Base-by-base conservation (phyloP, 1,284 basidiomycete genomes). In the Marasmius sp. region DNA sequence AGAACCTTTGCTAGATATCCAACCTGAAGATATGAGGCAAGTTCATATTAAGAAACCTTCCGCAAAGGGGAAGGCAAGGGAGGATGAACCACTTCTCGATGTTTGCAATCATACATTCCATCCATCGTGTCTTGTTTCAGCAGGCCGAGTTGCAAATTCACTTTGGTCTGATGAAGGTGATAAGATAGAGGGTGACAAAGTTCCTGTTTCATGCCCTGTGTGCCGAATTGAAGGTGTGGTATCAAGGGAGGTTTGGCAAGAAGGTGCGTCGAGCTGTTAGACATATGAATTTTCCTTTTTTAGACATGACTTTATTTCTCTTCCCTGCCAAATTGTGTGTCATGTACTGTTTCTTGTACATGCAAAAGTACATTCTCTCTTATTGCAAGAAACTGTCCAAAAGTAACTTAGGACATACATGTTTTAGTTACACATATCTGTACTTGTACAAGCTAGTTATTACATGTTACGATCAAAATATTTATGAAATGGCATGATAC, bases 21-120 rank as follows among this genome's bases (percentile, higher is more conserved):
- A 67, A 20, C 75, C 72, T 11, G 67, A 70, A 11, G 68, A 65
- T 34, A 73, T 76, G 65, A 79, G 79, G 66, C 83, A 84, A 70
- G 69, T 87, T 14, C 27, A 34, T 50, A 50, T 34, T 20, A 52
- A 20, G 56, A 53, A 58, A 51, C n/a, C 59, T 68, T 47, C 57
- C 54, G 33, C 41, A 33, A 48, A 48, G 57, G 60, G 22, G 34
- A 37, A 49, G 70, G 66, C 45, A 57, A 67, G 38, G 64, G 58
- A 45, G 41, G 65, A 64, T 59, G 57, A 58, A 60, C 53, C 59
- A 60, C 16, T 66, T 69, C 61, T 64, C 61, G 56, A 60, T 27
- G 77, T 83, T 60, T 92, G 90, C 68, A 65, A 71, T 45, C 91
- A 92, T 71, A 74, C 69, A 47, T 92, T 92, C 78, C 90, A 92